These are phyloP conservation scores for Neurospora sublineolata DNA, from an alignment of 495 filamentous ascomycete species.

Conservation along the genomic window DNA sequence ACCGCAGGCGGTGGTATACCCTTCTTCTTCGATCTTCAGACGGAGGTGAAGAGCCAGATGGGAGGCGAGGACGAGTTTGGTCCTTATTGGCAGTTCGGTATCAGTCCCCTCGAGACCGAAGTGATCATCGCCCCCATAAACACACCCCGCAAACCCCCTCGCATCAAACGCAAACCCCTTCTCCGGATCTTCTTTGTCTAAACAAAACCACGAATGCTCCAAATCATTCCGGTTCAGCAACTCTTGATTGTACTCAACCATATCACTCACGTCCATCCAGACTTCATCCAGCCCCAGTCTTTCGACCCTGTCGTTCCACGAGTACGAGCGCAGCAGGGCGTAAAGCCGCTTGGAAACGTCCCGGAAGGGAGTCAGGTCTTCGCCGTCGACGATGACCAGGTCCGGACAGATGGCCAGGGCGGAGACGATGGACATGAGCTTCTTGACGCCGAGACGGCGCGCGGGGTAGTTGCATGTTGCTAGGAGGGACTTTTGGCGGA, in stretches of 20 bases:
- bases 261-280: slow-evolving; percentile 67
- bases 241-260: slow-evolving; percentile 66
- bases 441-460: slow-evolving; percentile 59
- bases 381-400: slow-evolving; percentile 72
- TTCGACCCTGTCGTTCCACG: slow-evolving; percentile 68
- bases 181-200: slow-evolving; percentile 65
- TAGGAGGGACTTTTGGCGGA: slow-evolving; percentile 71
- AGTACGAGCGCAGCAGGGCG: slow-evolving; percentile 51
- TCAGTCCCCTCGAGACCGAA: background rate
- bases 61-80: slow-evolving; percentile 54
- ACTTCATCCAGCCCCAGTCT: slow-evolving; percentile 80
- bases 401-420: slow-evolving; percentile 74
- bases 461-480: slow-evolving; percentile 95
- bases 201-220: slow-evolving; percentile 61
- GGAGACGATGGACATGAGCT: slow-evolving; percentile 72
- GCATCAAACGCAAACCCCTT: slow-evolving; percentile 71
- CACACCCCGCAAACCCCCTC: slow-evolving; percentile 33
- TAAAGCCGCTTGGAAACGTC: slow-evolving; percentile 76
- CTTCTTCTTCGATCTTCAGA: slow-evolving; percentile 58
- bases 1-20: slow-evolving; percentile 79
- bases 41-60: slow-evolving; percentile 68
- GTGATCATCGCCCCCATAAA: slow-evolving; percentile 9
- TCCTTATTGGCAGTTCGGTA: slow-evolving; percentile 22
- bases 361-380: slow-evolving; percentile 76
- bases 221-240: slow-evolving; percentile 58